Evolutionary conservation across 768 basidiomycete species (phyloP), one percentile per base, ranked within the genome.

Genomic region (Cystofilobasidium bisporidii): DNA sequence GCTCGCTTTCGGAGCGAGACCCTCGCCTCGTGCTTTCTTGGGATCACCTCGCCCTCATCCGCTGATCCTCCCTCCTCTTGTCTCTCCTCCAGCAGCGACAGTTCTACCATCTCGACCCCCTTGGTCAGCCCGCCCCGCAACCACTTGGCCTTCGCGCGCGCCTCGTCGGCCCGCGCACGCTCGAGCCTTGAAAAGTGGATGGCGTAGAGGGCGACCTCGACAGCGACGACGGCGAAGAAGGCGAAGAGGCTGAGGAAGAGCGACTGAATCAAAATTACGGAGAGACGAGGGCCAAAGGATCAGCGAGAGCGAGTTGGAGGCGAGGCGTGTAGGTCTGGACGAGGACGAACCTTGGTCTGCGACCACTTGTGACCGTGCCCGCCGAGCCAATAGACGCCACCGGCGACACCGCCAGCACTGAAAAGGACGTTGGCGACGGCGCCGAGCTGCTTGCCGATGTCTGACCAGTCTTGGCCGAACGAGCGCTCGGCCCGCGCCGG

Each of bases 401-500:
- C 32, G 4, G 17, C 66, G 50, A 75, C n/a, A 63, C 64, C 36
- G 79, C 75, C 74, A 2, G 63, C 57, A 28, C 56, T 59, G 62
- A 69, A 69, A 30, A 57, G 18, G 18, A 69, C 63, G 40, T 69
- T 69, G 43, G 36, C 24, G 45, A 69, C 53, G 90, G 90, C 28
- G 86, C 87, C 3, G 87, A 83, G 55, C 77, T 82, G 45, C 76
- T 76, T 55, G 82, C 80, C 70, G 85, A 83, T 84, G 86, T 71
- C 91, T 88, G 11, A 89, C 87, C 20, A 94, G 87, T 20, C 90
- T 85, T 83, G 75, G 91, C 90, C 8, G 89, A 91, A 71, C 8
- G 48, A 36, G 5, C 33, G 20, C 45, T 48, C 58, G n/a, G 47
- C 47, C 22, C 47, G 47, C n/a, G 30, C n/a, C n/a, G 43, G 47